Evolutionary conservation across 768 basidiomycete genomes (phyloP), one percentile per base, ranked within the genome.

Genomic region (Hypsizygus marmoreus): DNA sequence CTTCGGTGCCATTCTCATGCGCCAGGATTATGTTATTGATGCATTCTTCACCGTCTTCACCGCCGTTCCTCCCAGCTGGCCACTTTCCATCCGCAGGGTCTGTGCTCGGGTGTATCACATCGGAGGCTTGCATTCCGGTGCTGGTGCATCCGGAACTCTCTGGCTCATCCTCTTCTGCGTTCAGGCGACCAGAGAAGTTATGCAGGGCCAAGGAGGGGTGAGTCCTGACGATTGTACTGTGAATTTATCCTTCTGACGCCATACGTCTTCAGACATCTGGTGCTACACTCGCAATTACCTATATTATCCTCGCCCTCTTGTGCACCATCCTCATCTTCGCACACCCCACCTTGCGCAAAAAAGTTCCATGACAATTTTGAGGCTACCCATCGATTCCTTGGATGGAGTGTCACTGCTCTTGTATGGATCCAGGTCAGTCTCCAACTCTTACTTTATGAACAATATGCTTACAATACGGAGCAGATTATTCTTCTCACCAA

Each of bases 81-180:
- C 81, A 2, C 62, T 83, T 32, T 58, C 66, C 19, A 79, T 83
- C 40, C 75, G 81, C 37, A 67, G 77, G 17, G 64, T 80, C 13
- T 73, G 71, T 53, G 81, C 78, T 17, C 69, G 80, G 25, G 80
- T 82, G 1, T 83, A 81, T 49, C 77, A 80, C 42, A 81, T 81
- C 30, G 81, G 81, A 16, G 81, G 81, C 52, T 62, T 82, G 22
- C 81, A 83, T 55, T 80, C 78, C 6, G 80, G 80, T 11, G 75
- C 72, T 54, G 80, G 74, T 13, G 69, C 76, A 12, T 80, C 80
- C 14, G 80, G 79, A 1, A 60, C 75, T 0, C 62, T 80, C 0
- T 83, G 81, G 81, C 56, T 82, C 14, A 65, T 71, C 28, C 58
- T 76, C 1, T 77, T 80, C 54, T 68, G 74, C 26, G 74, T 61